Evolutionary conservation across 2,329 filamentous ascomycete species (phyloP).

Genomic region (Gyromitra esculenta): DNA sequence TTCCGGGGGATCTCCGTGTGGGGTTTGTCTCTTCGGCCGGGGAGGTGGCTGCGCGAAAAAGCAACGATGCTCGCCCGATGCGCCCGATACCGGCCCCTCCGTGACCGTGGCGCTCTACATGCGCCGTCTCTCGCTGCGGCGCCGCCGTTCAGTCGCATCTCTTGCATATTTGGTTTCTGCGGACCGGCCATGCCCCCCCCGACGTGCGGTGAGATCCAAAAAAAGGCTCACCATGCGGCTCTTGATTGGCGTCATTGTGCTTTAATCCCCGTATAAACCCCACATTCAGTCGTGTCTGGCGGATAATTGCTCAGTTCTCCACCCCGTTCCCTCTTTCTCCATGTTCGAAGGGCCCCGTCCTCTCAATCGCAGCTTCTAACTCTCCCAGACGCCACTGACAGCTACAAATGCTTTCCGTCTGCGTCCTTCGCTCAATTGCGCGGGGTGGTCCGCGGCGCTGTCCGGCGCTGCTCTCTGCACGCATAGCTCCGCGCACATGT

Average conservation of each 20-base stretch:
- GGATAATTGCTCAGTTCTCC: background rate
- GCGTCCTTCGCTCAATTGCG: conserved; percentile 48
- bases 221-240: conserved; percentile 34
- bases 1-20: background rate
- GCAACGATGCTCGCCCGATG: conserved; percentile 1
- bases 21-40: background rate
- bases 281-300: background rate
- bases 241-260: conserved; percentile 44
- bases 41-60: background rate
- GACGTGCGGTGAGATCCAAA: background rate
- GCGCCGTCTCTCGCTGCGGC: background rate
- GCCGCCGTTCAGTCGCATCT: background rate
- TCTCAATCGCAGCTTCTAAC: conserved; percentile 10
- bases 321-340: background rate
- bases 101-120: background rate
- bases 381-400: background rate
- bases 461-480: conserved; percentile 9
- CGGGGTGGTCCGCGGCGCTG: conserved; percentile 31
- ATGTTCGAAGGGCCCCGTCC: background rate
- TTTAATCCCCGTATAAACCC: conserved; percentile 14
- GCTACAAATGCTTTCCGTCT: conserved; percentile 47
- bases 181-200: background rate
- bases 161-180: conserved; percentile 24
- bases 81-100: background rate
- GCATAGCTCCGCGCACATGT: background rate